A percentile compares a stretch with the other conserved stretches of the same genome.
phyloP scores from a whole-genome alignment of 139 green algal species.

The Chlamydomonas urium region DNA sequence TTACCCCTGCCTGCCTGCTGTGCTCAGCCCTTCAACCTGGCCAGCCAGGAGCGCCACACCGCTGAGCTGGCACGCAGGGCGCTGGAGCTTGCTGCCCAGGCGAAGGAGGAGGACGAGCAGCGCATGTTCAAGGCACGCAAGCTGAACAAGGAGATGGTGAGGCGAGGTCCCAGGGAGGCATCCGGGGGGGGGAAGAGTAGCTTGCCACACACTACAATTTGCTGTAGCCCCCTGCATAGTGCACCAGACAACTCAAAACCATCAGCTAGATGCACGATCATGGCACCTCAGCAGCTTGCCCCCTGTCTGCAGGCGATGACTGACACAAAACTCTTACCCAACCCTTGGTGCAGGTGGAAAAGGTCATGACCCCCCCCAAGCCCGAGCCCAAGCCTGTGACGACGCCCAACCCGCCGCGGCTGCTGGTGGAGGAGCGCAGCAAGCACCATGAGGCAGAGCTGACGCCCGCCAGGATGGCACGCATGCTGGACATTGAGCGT shows the following conservation, averaged over 20 bases:
- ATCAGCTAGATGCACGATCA: too few species aligned
- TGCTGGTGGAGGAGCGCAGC: slow-evolving; percentile 25
- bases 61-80: background rate
- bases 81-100: background rate
- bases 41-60: background rate
- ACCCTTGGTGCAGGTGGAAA: slow-evolving; percentile 3
- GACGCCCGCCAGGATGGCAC: slow-evolving; percentile 20
- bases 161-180: too few species aligned
- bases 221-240: too few species aligned
- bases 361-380: slow-evolving; percentile 17
- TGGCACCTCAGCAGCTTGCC: too few species aligned
- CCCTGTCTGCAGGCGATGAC: too few species aligned
- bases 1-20: too few species aligned
- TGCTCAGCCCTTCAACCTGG: slow-evolving; percentile 20
- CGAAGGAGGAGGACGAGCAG: background rate
- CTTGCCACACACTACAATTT: too few species aligned
- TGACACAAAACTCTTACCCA: too few species aligned
- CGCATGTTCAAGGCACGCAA: slow-evolving; percentile 6
- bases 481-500: slow-evolving; percentile 9
- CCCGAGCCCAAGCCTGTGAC: slow-evolving; percentile 16
- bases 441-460: slow-evolving; percentile 26
- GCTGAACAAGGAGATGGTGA: slow-evolving; percentile 9
- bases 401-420: background rate
- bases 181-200: too few species aligned
- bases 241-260: too few species aligned